Base-by-base conservation (phyloP, 2,329 filamentous ascomycete genomes). In the Emmonsiellopsis sp. region DNA sequence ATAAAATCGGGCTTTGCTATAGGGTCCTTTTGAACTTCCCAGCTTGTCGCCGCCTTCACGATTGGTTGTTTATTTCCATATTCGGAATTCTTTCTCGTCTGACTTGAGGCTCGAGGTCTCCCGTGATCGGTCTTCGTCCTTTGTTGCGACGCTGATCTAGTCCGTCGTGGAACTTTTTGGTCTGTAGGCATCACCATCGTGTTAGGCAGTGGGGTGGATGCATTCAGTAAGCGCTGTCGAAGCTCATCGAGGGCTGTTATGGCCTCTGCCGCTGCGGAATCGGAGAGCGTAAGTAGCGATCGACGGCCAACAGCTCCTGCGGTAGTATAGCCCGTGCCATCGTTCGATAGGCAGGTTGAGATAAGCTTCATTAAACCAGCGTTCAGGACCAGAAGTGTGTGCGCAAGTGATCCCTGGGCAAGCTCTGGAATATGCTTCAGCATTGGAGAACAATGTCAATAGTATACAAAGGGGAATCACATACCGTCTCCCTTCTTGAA, bases 291-390 rank as follows among this genome's bases (percentile, higher is more conserved):
- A 14, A 51, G 49, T n/a, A 51, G 32, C 17, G 49, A 51, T 5
- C 49, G 49, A 33, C 49, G 49, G 14, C 39, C 40, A 10, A 36
- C 32, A 43, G 49, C 14, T n/a, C 49, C 40, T 10, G 37, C 39
- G 31, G 9, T 3, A n/a, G 17, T 33, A 13, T 43, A 33, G 6
- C 49, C 49, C 37, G 39, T 31, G 5, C 13, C 49, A 42, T 51
- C 49, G 6, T 31, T 51, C 11, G 49, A 42, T 10, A 51, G 5
- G 37, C 49, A 51, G 3, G 49, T 31, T 42, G 37, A 34, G 27
- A 51, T 51, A n/a, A 51, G 49, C 21, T 51, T 51, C 49, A 51
- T 51, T 14, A 51, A 43, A n/a, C 49, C 49, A 13, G 49, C 49
- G 31, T 51, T 51, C 8, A 51, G 31, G 27, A 51, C 13, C 33